Conservation (phyloP, 1,284 basidiomycete species). For the Stereum hirsutum region DNA sequence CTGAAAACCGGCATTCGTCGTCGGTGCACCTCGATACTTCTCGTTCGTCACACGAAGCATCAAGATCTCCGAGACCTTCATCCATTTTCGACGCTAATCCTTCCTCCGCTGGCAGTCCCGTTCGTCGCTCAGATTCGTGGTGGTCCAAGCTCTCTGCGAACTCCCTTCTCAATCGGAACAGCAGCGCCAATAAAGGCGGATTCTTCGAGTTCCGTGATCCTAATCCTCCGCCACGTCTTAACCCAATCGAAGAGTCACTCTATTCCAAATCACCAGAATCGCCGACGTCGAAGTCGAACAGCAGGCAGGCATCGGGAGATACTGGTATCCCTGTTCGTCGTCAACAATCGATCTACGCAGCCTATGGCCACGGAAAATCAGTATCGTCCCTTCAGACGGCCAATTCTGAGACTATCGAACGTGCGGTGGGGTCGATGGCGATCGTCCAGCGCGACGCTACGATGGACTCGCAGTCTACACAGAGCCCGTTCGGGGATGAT, state of each 20-base stretch:
- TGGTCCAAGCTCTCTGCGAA: slow-evolving; percentile 35
- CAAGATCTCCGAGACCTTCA: slow-evolving; percentile 22
- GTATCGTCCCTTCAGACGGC: slow-evolving; percentile 42
- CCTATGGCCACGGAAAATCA: slow-evolving; percentile 32
- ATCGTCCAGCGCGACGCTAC: slow-evolving; percentile 47
- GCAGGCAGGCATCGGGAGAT: background rate
- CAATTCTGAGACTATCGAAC: slow-evolving; percentile 59
- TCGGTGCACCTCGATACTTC: background rate
- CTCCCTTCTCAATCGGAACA: slow-evolving; percentile 29
- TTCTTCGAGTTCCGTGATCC: slow-evolving; percentile 52
- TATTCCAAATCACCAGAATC: slow-evolving; percentile 22
- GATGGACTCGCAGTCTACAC: slow-evolving; percentile 21
- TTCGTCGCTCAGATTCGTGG: slow-evolving; percentile 35
- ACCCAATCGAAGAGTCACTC: slow-evolving; percentile 44
- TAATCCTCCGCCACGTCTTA: slow-evolving; percentile 53
- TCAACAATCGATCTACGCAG: slow-evolving; percentile 17
- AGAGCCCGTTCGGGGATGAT: slow-evolving; percentile 11
- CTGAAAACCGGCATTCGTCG: slow-evolving; percentile 11
- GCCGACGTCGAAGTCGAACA: background rate
- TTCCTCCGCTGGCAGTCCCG: slow-evolving; percentile 20
- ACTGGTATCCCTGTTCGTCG: background rate
- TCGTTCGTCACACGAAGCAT: slow-evolving; percentile 17
- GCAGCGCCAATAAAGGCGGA: slow-evolving; percentile 14
- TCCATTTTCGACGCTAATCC: slow-evolving; percentile 31
- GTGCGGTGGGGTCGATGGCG: slow-evolving; percentile 54